phyloP scores from a whole-genome alignment of 805 yeast genomes.

The Yarrowia sp. region DNA sequence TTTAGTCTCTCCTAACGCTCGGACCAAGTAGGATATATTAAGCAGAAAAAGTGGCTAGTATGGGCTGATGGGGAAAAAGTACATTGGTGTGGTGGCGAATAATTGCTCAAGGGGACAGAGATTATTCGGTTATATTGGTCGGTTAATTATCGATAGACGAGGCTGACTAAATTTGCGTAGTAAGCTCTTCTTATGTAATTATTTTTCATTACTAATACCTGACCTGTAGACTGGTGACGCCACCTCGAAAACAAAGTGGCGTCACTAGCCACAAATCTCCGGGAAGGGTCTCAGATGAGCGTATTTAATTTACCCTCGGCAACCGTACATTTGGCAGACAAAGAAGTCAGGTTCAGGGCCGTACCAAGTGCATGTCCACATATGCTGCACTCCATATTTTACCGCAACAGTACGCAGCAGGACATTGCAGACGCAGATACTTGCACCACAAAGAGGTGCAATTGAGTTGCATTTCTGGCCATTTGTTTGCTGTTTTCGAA shows the following conservation, averaged over 20 bases:
- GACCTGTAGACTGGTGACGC: too few relatives aligned
- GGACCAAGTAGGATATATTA: background rate
- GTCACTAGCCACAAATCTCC: background rate
- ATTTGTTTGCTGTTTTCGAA: too few relatives aligned
- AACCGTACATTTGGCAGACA: background rate
- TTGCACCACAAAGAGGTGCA: too few relatives aligned
- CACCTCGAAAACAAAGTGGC: constrained; percentile 7
- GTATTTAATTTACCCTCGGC: background rate
- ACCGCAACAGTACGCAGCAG: background rate
- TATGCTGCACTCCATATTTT: background rate
- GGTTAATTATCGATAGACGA: too few relatives aligned
- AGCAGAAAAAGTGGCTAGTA: background rate
- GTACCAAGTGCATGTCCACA: too few relatives aligned
- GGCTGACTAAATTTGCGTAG: too few relatives aligned
- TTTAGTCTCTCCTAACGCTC: too few relatives aligned
- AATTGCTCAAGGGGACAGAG: too few relatives aligned
- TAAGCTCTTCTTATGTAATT: too few relatives aligned
- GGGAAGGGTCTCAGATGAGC: background rate
- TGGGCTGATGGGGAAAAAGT: background rate
- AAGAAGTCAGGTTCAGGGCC: background rate
- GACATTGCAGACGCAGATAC: background rate
- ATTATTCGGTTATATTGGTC: too few relatives aligned
- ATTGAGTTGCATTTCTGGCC: too few relatives aligned
- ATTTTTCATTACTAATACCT: too few relatives aligned
- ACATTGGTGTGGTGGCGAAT: background rate